Conservation (phyloP, 148 eudicot species). For the Camellia japonica region DNA sequence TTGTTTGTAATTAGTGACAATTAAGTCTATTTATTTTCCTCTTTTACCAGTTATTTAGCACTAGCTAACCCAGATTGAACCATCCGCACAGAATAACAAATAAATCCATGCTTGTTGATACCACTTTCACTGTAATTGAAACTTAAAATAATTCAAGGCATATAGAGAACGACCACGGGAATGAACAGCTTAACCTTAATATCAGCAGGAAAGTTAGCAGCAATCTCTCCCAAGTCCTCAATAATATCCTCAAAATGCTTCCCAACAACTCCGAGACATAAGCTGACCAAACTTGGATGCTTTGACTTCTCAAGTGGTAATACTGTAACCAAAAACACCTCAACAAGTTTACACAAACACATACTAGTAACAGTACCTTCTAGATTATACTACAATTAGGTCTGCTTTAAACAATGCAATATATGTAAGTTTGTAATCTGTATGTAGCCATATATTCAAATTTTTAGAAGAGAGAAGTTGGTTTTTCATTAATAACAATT, state of each 20-base stretch:
- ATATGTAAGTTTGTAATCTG: neutral
- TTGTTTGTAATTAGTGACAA: too few species aligned
- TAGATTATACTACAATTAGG: neutral
- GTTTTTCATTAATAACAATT: too few species aligned
- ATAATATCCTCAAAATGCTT: slow-evolving; percentile 79
- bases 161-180: neutral
- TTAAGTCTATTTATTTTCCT: too few species aligned
- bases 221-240: slow-evolving; percentile 63
- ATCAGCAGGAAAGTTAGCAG: slow-evolving; percentile 55
- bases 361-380: neutral
- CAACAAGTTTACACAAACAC: neutral
- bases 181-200: slow-evolving; percentile 50
- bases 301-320: slow-evolving; percentile 36
- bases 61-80: neutral
- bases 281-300: slow-evolving; percentile 63
- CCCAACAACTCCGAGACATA: slow-evolving; percentile 73
- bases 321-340: slow-evolving; percentile 29
- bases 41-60: too few species aligned
- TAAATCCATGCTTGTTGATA: neutral
- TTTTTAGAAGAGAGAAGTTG: too few species aligned
- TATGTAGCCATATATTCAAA: neutral
- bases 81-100: neutral
- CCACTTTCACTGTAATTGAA: neutral
- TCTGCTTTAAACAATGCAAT: neutral
- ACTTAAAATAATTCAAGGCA: neutral